Evolutionary conservation across 495 filamentous ascomycete species (phyloP).

Genomic region (Podospora sp.): DNA sequence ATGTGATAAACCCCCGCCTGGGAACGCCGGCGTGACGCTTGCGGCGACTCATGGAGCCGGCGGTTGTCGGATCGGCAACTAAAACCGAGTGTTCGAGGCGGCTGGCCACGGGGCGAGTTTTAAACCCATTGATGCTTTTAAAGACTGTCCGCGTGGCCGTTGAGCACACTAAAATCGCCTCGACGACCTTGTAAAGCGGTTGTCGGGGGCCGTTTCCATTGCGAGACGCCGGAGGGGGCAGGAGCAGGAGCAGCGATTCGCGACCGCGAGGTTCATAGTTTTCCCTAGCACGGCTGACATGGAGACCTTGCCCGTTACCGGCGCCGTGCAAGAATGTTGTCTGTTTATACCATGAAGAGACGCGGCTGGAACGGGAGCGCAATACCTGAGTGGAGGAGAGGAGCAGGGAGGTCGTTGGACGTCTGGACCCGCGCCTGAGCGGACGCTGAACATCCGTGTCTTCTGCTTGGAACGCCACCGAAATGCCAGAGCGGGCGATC

Average conservation of each 20-base stretch:
- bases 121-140: not conserved
- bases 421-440: not conserved
- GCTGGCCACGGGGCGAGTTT: not conserved
- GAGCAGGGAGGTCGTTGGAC: not conserved
- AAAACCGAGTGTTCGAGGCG: conserved; percentile 9
- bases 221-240: not conserved
- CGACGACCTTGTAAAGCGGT: not conserved
- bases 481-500: not conserved
- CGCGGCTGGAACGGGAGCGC: not conserved
- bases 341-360: not conserved
- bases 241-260: not conserved
- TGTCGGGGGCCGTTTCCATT: not conserved
- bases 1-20: not conserved
- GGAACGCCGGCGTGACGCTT: conserved; percentile 4
- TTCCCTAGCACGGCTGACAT: not conserved
- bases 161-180: not conserved
- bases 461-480: not conserved
- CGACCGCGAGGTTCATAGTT: not conserved
- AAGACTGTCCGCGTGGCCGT: not conserved
- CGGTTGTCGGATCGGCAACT: conserved; percentile 10
- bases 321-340: not conserved
- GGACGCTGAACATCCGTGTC: not conserved
- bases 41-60: not conserved
- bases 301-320: not conserved
- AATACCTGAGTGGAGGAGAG: not conserved